Evolutionary conservation across 306 rosid species (phyloP).

Genomic region (Dicorynia guianensis): DNA sequence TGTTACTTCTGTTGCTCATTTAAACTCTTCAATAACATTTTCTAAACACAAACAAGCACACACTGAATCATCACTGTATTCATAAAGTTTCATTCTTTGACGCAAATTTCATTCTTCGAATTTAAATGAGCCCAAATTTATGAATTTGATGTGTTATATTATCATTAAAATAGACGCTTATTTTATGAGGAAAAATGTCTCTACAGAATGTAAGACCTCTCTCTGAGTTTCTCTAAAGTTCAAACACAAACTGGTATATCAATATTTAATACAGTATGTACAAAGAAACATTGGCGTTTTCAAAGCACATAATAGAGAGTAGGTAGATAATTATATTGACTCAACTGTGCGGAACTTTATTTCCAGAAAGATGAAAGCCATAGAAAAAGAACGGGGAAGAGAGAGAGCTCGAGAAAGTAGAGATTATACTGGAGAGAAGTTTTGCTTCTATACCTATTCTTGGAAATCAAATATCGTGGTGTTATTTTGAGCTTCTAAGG

Average conservation of each 20-base stretch:
- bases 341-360: slow-evolving; percentile 27
- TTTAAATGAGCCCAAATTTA: background rate
- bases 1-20: slow-evolving; percentile 7
- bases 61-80: background rate
- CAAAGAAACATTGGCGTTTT: background rate
- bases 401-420: background rate
- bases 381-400: background rate
- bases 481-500: slow-evolving; percentile 28
- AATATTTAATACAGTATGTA: slow-evolving; percentile 13
- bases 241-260: slow-evolving; percentile 26
- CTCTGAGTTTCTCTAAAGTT: slow-evolving; percentile 6
- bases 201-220: slow-evolving; percentile 25
- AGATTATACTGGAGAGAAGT: background rate
- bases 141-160: no score
- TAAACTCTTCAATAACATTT: background rate
- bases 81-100: slow-evolving; percentile 27
- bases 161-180: no score
- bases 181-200: background rate
- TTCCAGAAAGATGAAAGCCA: slow-evolving; percentile 42
- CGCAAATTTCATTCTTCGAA: background rate
- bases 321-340: slow-evolving; percentile 9
- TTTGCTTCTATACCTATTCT: slow-evolving; percentile 25
- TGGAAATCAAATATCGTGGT: slow-evolving; percentile 1
- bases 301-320: slow-evolving; percentile 35
- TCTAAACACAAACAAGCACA: background rate